phyloP scores from a whole-genome alignment of 1,284 basidiomycete genomes.

The Ceratorhiza oryzae-sativae region DNA sequence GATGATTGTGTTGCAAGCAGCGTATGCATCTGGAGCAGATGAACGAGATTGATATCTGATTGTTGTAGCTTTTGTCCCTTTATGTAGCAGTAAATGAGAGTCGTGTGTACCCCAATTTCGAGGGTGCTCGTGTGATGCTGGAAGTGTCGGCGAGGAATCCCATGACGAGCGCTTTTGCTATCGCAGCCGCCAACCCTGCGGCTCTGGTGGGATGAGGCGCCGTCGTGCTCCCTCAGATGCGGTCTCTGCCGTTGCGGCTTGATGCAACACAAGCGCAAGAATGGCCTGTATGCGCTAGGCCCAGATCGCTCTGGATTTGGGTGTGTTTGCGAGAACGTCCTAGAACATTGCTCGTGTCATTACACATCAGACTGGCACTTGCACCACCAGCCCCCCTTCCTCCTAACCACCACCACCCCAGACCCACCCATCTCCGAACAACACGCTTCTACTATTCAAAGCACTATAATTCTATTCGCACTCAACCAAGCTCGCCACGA shows the following conservation, averaged over 20 bases:
- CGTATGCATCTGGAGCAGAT: constrained; percentile 12
- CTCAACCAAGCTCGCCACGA: neutral
- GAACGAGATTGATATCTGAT: neutral
- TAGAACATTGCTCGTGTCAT: neutral
- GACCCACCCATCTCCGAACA: neutral
- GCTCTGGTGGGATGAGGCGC: neutral
- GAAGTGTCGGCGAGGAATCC: neutral
- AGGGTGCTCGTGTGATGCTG: neutral
- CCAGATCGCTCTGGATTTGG: neutral
- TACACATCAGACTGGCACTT: neutral
- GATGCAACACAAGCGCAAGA: neutral
- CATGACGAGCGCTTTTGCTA: neutral
- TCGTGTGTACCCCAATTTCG: neutral
- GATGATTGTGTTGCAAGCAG: constrained; percentile 29
- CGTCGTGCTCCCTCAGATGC: neutral
- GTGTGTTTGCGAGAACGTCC: neutral
- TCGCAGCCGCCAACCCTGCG: neutral
- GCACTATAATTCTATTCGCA: neutral
- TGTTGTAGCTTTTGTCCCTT: too few species aligned
- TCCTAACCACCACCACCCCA: neutral
- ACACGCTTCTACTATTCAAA: too few species aligned
- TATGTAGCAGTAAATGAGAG: neutral
- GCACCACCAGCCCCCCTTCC: neutral
- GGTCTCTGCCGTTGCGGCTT: neutral
- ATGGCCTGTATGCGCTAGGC: neutral